These are phyloP conservation scores for bread wheat (Triticum aestivum) DNA, from an alignment of 176 grass and related monocot genomes.

Conservation along the genomic window IWGSC_CS_RefSeq_v2.1 NC_057811.1:208073371-208073870, in stretches of 20 bases:
- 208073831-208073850: constrained; percentile 82
- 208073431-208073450: constrained; percentile 15
- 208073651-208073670: neutral
- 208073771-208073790: constrained; percentile 10
- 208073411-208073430: neutral
- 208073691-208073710: constrained; percentile 11
- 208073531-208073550: constrained; percentile 1
- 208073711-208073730: constrained; percentile 19
- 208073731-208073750: constrained; percentile 9
- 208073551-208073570: neutral
- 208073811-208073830: constrained; percentile 35
- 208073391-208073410: neutral
- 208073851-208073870: constrained; percentile 98
- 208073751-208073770: constrained; percentile 11
- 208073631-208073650: neutral
- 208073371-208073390: constrained; percentile 2
- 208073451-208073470: constrained; percentile 18
- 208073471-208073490: constrained; percentile 26
- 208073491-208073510: neutral
- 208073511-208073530: neutral
- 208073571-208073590: neutral
- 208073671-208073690: neutral
- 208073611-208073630: neutral
- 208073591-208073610: neutral
- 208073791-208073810: constrained; percentile 2